phyloP scores from a whole-genome alignment of 192 early-diverging fungal species.

The Coemansia brasiliensis region DNA sequence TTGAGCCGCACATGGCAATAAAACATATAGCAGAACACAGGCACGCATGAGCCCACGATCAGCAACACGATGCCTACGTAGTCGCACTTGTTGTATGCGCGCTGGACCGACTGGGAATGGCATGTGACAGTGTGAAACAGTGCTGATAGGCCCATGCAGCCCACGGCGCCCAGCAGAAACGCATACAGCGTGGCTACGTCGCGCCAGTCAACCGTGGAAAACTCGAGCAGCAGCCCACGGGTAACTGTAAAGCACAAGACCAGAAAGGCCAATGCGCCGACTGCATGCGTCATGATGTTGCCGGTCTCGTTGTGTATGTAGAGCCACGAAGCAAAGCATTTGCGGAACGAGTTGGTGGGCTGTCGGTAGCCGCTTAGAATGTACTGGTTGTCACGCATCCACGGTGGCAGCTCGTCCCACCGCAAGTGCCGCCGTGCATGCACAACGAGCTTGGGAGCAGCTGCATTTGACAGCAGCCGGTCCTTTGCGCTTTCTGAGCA shows the following conservation, averaged over 20 bases:
- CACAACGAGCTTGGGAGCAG: neutral
- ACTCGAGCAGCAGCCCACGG: slow-evolving; percentile 42
- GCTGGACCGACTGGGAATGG: slow-evolving; percentile 71
- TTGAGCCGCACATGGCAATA: slow-evolving; percentile 61
- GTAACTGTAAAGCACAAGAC: slow-evolving; percentile 55
- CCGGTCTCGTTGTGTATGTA: slow-evolving; percentile 94
- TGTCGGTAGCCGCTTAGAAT: slow-evolving; percentile 82
- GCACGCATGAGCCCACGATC: slow-evolving; percentile 62
- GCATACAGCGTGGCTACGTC: slow-evolving; percentile 72
- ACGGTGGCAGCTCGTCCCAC: slow-evolving; percentile 63
- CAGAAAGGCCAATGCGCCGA: slow-evolving; percentile 66
- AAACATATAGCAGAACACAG: slow-evolving; percentile 58
- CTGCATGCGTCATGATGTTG: slow-evolving; percentile 87
- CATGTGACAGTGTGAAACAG: slow-evolving; percentile 81
- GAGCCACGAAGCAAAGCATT: slow-evolving; percentile 72
- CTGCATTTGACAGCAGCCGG: slow-evolving; percentile 4
- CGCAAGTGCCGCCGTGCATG: slow-evolving; percentile 19
- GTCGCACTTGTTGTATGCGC: slow-evolving; percentile 84
- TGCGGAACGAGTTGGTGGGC: slow-evolving; percentile 69
- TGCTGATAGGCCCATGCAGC: slow-evolving; percentile 77
- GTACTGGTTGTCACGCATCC: slow-evolving; percentile 82
- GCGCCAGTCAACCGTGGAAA: slow-evolving; percentile 57
- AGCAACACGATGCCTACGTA: slow-evolving; percentile 88
- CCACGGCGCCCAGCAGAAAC: slow-evolving; percentile 74
- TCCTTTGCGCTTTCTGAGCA: slow-evolving; percentile 1